phyloP scores from a whole-genome alignment of 2,329 filamentous ascomycete species.

The Gremmenia infestans region DNA sequence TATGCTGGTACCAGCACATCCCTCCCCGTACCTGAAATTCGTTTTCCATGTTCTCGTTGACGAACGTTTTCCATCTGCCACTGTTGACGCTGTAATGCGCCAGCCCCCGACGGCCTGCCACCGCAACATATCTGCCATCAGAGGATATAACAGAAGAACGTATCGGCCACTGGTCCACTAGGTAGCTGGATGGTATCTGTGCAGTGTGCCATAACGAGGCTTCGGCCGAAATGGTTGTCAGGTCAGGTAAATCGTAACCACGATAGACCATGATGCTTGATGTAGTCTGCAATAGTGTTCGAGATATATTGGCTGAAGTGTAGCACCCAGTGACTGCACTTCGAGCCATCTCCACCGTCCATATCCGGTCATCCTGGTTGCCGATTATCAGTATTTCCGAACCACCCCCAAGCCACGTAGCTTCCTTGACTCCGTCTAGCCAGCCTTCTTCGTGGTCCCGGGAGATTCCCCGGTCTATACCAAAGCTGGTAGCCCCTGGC shows the following conservation, averaged over 20 bases:
- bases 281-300: constrained; percentile 83
- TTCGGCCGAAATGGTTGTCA: constrained; percentile 88
- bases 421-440: constrained; percentile 73
- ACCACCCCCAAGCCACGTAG: constrained; percentile 82
- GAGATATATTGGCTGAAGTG: constrained; percentile 82
- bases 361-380: constrained; percentile 70
- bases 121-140: constrained; percentile 89
- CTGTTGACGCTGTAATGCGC: constrained; percentile 95
- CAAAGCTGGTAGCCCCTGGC: constrained; percentile 78
- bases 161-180: constrained; percentile 92
- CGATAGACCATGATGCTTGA: constrained; percentile 87
- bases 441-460: constrained; percentile 71
- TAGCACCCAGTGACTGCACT: constrained; percentile 93
- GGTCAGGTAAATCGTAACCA: constrained; percentile 84
- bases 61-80: constrained; percentile 92
- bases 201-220: constrained; percentile 93
- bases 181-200: constrained; percentile 77
- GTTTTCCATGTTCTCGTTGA: constrained; percentile 74
- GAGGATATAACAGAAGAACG: constrained; percentile 80
- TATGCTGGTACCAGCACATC: constrained; percentile 98
- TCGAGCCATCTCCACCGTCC: constrained; percentile 85
- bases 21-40: constrained; percentile 90
- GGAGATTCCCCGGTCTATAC: constrained; percentile 59
- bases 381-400: constrained; percentile 77
- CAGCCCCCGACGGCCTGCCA: constrained; percentile 88